These are phyloP conservation scores for Arthrobotrys sphaeroides DNA, from an alignment of 2,329 filamentous ascomycete species.

Conservation along the genomic window DNA sequence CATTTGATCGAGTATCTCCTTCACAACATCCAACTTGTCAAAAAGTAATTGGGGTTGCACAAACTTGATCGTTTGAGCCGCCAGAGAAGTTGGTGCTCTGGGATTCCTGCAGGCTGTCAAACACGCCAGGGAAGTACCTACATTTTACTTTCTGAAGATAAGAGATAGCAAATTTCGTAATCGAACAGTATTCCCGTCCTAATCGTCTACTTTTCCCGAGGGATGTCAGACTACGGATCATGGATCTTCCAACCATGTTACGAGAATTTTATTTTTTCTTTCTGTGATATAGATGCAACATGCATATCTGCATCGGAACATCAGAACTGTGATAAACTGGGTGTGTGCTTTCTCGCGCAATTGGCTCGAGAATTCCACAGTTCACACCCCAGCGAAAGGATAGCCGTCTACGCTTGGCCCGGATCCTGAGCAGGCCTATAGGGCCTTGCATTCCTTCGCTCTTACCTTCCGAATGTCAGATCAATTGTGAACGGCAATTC, in stretches of 20 bases:
- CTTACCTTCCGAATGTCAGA: conserved; percentile 16
- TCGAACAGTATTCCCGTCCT: background rate
- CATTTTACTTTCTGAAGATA: conserved; percentile 3
- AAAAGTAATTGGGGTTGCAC: conserved; percentile 13
- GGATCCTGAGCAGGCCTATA: background rate
- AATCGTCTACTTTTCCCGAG: background rate
- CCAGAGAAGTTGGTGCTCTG: background rate
- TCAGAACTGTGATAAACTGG: conserved; percentile 4
- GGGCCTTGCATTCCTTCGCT: conserved; percentile 28
- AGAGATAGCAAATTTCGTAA: conserved; percentile 10
- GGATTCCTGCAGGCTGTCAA: conserved; percentile 5
- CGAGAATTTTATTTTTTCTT: background rate
- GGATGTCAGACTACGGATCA: background rate
- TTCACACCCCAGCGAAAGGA: background rate
- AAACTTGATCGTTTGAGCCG: conserved; percentile 22
- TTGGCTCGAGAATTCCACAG: conserved; percentile 12
- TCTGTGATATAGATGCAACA: conserved; percentile 23
- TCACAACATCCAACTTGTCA: conserved; percentile 6
- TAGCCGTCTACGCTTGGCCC: background rate
- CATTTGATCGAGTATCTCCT: background rate
- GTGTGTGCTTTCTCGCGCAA: background rate
- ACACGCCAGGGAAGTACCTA: background rate
- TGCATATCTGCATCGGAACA: conserved; percentile 16
- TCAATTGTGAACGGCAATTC: conserved; percentile 9
- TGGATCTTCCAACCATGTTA: conserved; percentile 4